Conservation (phyloP, 2,329 filamentous ascomycete species). For the Neopestalotiopsis sp. region DNA sequence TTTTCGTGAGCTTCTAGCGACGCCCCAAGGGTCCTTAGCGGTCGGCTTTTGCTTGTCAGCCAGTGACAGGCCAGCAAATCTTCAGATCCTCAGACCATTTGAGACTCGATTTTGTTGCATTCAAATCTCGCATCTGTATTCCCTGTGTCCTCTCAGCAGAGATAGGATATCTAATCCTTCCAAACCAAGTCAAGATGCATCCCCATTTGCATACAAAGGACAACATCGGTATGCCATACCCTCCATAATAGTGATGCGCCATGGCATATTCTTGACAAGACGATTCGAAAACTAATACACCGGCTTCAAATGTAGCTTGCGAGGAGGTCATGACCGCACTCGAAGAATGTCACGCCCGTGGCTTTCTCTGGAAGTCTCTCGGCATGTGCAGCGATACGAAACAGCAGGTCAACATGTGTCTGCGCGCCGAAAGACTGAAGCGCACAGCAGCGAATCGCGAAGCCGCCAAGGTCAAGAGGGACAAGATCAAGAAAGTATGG, state of each 20-base stretch:
- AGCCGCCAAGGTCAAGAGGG: conserved; percentile 70
- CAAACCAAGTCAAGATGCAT: conserved; percentile 73
- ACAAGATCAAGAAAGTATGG: conserved; percentile 79
- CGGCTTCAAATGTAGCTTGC: conserved; percentile 68
- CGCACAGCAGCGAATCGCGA: conserved; percentile 79
- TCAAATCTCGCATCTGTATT: neutral
- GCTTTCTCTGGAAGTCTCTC: conserved; percentile 89
- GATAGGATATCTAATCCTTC: neutral
- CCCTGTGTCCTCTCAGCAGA: neutral
- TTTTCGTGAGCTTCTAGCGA: neutral
- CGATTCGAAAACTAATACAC: neutral
- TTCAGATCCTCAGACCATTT: conserved; percentile 8
- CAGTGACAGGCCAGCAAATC: conserved; percentile 6
- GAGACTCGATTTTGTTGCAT: neutral
- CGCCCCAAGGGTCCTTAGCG: conserved; percentile 1
- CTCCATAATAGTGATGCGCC: neutral
- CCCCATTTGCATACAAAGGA: conserved; percentile 94
- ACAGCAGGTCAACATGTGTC: conserved; percentile 80
- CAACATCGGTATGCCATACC: conserved; percentile 71
- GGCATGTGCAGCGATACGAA: conserved; percentile 93
- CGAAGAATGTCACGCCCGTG: conserved; percentile 91
- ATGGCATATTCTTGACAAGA: no score
- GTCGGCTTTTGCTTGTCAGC: neutral
- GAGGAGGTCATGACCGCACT: conserved; percentile 92
- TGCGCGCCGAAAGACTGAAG: conserved; percentile 80